Evolutionary conservation across 129 eudicot genomes (phyloP).

Genomic region (Flaveria linearis): DNA sequence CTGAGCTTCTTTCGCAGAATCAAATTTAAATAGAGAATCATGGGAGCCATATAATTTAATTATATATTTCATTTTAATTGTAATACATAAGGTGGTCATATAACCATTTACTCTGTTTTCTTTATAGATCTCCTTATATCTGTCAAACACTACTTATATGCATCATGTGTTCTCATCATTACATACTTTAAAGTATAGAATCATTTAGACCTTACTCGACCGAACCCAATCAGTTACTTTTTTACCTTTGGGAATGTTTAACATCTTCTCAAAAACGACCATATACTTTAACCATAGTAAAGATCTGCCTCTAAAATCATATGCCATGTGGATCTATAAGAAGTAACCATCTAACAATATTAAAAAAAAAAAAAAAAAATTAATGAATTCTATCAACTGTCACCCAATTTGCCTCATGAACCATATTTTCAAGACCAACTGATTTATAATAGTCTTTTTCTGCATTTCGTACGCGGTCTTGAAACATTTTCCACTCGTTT

Average conservation of each 20-base stretch:
- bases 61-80: no score
- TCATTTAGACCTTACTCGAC: background rate
- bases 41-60: no score
- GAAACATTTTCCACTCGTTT: slow-evolving; percentile 74
- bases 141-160: no score
- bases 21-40: no score
- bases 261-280: slow-evolving; percentile 16
- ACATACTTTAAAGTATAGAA: background rate
- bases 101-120: no score
- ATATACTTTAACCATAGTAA: slow-evolving; percentile 7
- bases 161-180: no score
- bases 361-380: background rate
- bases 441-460: slow-evolving; percentile 57
- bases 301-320: slow-evolving; percentile 24
- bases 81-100: no score
- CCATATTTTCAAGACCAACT: slow-evolving; percentile 47
- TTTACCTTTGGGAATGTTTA: slow-evolving; percentile 26
- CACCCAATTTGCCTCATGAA: slow-evolving; percentile 36
- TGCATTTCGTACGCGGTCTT: slow-evolving; percentile 52
- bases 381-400: slow-evolving; percentile 29
- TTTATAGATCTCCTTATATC: no score
- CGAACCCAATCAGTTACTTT: background rate
- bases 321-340: slow-evolving; percentile 29
- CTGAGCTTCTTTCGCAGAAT: no score
- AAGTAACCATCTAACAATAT: slow-evolving; percentile 13